Conservation (phyloP, 2,329 filamentous ascomycete species). For the Hysterium pulicare region DNA sequence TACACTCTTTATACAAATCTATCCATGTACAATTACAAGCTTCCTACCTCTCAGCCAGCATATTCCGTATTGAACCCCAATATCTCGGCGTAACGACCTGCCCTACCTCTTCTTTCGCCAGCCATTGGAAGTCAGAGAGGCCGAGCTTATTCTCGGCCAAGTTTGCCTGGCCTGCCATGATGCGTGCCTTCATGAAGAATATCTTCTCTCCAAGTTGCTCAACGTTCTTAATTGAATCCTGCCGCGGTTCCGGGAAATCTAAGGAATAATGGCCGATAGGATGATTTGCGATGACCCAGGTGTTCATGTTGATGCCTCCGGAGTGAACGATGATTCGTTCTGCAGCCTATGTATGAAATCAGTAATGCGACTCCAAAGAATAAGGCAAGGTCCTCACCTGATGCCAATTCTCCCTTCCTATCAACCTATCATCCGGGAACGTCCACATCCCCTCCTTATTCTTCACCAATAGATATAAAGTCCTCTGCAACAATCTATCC, state of each 20-base stretch:
- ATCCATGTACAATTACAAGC: too few species aligned
- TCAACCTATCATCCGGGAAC: slow-evolving; percentile 72
- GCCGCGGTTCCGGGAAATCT: slow-evolving; percentile 47
- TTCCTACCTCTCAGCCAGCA: slow-evolving; percentile 75
- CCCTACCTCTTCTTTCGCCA: slow-evolving; percentile 83
- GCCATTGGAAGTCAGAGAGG: slow-evolving; percentile 83
- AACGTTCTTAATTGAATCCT: slow-evolving; percentile 15
- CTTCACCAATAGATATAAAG: slow-evolving; percentile 84
- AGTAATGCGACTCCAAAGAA: slow-evolving; percentile 13
- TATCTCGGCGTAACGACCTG: slow-evolving; percentile 64
- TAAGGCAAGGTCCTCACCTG: slow-evolving; percentile 57
- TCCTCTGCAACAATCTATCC: slow-evolving; percentile 74
- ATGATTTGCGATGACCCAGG: slow-evolving; percentile 89
- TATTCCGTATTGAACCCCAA: slow-evolving; percentile 72
- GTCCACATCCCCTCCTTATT: slow-evolving; percentile 68
- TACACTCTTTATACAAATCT: too few species aligned
- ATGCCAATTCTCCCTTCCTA: slow-evolving; percentile 72
- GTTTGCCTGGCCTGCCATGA: slow-evolving; percentile 94
- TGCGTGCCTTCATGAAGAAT: slow-evolving; percentile 94
- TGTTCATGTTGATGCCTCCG: slow-evolving; percentile 95
- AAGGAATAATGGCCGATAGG: slow-evolving; percentile 77
- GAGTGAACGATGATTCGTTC: slow-evolving; percentile 72
- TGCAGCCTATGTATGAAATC: slow-evolving; percentile 62
- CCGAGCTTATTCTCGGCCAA: slow-evolving; percentile 68
- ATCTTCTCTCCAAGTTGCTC: slow-evolving; percentile 69